Evolutionary conservation across 768 basidiomycete genomes (phyloP).

Genomic region (Rhodocollybia butyracea): DNA sequence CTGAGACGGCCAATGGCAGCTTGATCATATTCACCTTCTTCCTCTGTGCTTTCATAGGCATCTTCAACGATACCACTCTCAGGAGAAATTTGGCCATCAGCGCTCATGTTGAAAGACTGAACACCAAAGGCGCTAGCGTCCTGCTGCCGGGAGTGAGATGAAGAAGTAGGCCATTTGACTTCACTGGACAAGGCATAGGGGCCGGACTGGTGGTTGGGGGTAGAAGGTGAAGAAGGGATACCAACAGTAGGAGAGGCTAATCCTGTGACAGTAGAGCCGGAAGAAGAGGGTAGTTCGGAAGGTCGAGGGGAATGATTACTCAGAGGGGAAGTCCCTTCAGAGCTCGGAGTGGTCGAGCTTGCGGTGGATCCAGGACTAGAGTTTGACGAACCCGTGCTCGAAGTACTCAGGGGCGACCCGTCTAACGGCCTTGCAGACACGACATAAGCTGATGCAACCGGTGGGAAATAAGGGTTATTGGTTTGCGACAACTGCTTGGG

Average conservation of each 20-base stretch:
- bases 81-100: not conserved
- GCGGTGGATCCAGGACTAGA: conserved; percentile 9
- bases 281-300: not conserved
- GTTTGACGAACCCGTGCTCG: conserved; percentile 3
- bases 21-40: conserved; percentile 57
- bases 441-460: not conserved
- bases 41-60: not conserved
- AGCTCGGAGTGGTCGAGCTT: not conserved
- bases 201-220: not conserved
- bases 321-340: not conserved
- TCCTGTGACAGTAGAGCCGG: not conserved
- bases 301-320: not conserved
- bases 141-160: not conserved
- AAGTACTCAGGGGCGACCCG: conserved; percentile 3
- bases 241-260: not conserved
- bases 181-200: not conserved
- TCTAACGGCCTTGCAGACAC: not conserved
- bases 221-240: not conserved
- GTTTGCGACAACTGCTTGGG: not conserved
- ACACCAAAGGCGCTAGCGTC: not conserved
- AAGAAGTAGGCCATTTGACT: not conserved
- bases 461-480: conserved; percentile 10
- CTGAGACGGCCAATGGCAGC: conserved; percentile 83
- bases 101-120: not conserved
- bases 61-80: not conserved